A percentile compares a stretch with the other conserved stretches of the same genome.
Conservation (phyloP, 2,329 filamentous ascomycete genomes). For the Pseudogymnoascus destructans region DNA sequence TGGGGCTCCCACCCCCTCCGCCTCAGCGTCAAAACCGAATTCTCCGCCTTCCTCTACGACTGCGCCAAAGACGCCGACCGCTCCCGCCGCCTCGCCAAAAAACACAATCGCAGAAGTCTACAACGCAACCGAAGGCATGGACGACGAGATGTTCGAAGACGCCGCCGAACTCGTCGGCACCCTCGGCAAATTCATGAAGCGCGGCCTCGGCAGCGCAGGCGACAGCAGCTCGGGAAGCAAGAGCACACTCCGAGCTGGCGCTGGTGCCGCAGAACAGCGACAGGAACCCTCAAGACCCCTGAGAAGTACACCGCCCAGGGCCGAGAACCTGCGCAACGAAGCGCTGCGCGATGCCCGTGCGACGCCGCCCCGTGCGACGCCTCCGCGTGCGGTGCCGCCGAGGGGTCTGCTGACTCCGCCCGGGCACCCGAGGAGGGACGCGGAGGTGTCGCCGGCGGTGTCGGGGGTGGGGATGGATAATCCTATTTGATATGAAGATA, state of each 20-base stretch:
- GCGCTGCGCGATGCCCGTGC: not conserved
- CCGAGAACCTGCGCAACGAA: not conserved
- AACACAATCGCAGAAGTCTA: conserved; percentile 83
- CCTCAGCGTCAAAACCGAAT: conserved; percentile 82
- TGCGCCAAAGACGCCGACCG: conserved; percentile 71
- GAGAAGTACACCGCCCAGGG: not conserved
- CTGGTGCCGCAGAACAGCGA: not conserved
- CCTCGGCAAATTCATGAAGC: conserved; percentile 77
- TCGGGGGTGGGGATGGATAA: conserved; percentile 21
- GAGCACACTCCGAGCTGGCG: not conserved
- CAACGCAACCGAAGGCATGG: conserved; percentile 79
- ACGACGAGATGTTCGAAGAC: conserved; percentile 89
- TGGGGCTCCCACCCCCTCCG: conserved; percentile 83
- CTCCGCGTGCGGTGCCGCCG: not conserved
- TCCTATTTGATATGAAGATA: conserved; percentile 17
- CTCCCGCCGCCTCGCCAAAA: conserved; percentile 64
- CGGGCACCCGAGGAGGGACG: not conserved
- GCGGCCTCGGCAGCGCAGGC: conserved; percentile 32
- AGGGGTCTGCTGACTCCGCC: conserved; percentile 3
- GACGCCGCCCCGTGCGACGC: not conserved
- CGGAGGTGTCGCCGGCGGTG: conserved; percentile 7
- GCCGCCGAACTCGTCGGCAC: conserved; percentile 79
- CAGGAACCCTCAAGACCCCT: not conserved
- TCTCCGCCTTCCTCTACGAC: conserved; percentile 85
- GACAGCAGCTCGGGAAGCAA: conserved; percentile 10